Conservation (phyloP, 495 filamentous ascomycete species). For the Xeromyces bisporus region DNA sequence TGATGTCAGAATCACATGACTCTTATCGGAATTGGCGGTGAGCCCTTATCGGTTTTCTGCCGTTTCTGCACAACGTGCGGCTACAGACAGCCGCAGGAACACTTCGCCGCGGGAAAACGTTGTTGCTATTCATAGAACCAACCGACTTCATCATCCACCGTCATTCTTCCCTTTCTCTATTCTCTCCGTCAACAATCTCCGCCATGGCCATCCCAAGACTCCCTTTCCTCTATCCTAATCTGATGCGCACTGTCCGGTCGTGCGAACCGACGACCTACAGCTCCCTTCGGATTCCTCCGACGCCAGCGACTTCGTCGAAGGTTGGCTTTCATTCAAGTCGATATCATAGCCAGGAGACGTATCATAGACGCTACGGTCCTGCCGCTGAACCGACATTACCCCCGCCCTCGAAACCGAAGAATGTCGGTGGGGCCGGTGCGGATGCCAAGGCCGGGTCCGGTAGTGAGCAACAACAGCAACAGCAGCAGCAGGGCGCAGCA, state of each 20-base stretch:
- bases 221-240: slow-evolving; percentile 58
- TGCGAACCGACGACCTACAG: slow-evolving; percentile 21
- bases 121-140: slow-evolving; percentile 6
- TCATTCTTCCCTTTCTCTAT: slow-evolving; percentile 4
- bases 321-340: slow-evolving; percentile 25
- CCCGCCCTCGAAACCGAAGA: slow-evolving; percentile 17
- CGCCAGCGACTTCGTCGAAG: slow-evolving; percentile 6
- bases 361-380: slow-evolving; percentile 34
- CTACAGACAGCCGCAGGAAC: no score
- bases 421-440: slow-evolving; percentile 1
- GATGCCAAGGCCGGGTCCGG: no score
- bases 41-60: no score
- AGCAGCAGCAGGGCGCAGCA: slow-evolving; percentile 5
- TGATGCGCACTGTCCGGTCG: slow-evolving; percentile 31
- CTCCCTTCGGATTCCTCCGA: slow-evolving; percentile 12
- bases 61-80: no score
- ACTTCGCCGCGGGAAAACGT: slow-evolving; percentile 23
- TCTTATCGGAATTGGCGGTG: no score
- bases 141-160: slow-evolving; percentile 1
- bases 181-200: background rate
- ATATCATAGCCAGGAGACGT: slow-evolving; percentile 23
- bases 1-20: no score
- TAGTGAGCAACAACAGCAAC: no score
- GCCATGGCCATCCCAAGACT: slow-evolving; percentile 51
- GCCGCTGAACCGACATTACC: slow-evolving; percentile 30